Evolutionary conservation across 2,329 filamentous ascomycete species (phyloP).

Genomic region (Tricladium varicosporioides): DNA sequence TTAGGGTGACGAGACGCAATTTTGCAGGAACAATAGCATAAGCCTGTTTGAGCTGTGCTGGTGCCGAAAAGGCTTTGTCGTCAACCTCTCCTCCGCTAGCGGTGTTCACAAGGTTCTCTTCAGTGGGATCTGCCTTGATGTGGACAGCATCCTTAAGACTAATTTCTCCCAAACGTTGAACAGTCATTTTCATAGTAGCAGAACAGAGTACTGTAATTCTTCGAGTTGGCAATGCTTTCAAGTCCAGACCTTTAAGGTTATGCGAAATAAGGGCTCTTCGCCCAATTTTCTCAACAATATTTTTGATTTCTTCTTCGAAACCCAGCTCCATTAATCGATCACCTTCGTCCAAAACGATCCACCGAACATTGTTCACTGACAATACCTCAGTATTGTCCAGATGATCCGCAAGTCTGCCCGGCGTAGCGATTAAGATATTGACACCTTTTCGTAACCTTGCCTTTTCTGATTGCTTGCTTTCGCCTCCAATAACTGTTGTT

Average conservation of each 20-base stretch:
- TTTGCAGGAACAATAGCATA: constrained; percentile 88
- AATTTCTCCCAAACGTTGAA: constrained; percentile 90
- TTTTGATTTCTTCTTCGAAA: constrained; percentile 90
- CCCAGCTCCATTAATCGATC: constrained; percentile 98
- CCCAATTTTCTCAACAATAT: constrained; percentile 78
- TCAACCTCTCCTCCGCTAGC: constrained; percentile 45
- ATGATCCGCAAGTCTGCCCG: constrained; percentile 87
- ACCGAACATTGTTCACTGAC: constrained; percentile 83
- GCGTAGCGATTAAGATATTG: constrained; percentile 94
- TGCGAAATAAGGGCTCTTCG: constrained; percentile 57
- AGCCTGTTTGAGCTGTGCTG: constrained; percentile 89
- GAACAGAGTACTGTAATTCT: constrained; percentile 90
- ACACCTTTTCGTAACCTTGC: constrained; percentile 89
- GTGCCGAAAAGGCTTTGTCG: constrained; percentile 68
- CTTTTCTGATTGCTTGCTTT: constrained; percentile 79
- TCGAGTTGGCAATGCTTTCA: constrained; percentile 66
- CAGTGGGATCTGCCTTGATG: constrained; percentile 64
- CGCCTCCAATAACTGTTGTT: constrained; percentile 73
- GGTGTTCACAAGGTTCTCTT: constrained; percentile 50
- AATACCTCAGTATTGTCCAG: constrained; percentile 87
- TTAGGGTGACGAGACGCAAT: constrained; percentile 82
- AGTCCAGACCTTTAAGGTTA: constrained; percentile 54
- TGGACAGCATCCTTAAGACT: constrained; percentile 91
- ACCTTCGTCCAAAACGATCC: constrained; percentile 93
- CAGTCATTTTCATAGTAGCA: constrained; percentile 96